Evolutionary conservation across 2,329 filamentous ascomycete species (phyloP), one percentile per base, ranked within the genome.

Genomic region (Ascosphaera apis): DNA sequence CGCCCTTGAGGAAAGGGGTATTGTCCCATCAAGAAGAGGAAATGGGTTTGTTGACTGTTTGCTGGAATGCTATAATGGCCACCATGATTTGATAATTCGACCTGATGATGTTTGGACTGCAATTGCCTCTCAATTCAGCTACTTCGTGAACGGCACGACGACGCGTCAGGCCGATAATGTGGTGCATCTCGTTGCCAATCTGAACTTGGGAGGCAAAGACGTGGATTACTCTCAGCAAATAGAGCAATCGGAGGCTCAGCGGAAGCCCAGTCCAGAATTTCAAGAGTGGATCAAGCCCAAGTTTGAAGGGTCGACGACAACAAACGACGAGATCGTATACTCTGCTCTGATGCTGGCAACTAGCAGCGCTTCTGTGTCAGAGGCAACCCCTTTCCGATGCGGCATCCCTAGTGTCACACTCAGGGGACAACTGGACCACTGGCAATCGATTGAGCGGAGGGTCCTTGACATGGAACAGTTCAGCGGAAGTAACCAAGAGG

Each of bases 71-170:
- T 41, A 48, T 4, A 41, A n/a, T n/a, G 13, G 27, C n/a, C 34
- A 64, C 37, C 54, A 58, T 35, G 54, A 63, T 39, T 53, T 66
- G 0, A 44, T 45, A 2, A 47, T 66, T 32, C 57, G 63, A 1
- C 62, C 63, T 0, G 62, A 67, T 15, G 63, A 67, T 38, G 43
- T 66, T 15, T 67, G 62, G 63, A 49, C 63, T 31, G 49, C 61
- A 4, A 62, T 66, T 39, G 42, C 66, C 1, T 50, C 55, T 0
- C 62, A 67, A 40, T 42, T 65, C 3, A 57, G 51, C 43, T 46
- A 53, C 35, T 61, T 54, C 41, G 48, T 66, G 42, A 63, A 63
- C 36, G 50, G 6, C 5, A 25, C 21, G 11, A 6, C 21, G 21
- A 25, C 5, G 6, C 5, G 5, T 25, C 6, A 11, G 11, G 5